Evolutionary conservation across 2,329 filamentous ascomycete species (phyloP), one percentile per base, ranked within the genome.

Genomic region (Escovopsis weberi): DNA sequence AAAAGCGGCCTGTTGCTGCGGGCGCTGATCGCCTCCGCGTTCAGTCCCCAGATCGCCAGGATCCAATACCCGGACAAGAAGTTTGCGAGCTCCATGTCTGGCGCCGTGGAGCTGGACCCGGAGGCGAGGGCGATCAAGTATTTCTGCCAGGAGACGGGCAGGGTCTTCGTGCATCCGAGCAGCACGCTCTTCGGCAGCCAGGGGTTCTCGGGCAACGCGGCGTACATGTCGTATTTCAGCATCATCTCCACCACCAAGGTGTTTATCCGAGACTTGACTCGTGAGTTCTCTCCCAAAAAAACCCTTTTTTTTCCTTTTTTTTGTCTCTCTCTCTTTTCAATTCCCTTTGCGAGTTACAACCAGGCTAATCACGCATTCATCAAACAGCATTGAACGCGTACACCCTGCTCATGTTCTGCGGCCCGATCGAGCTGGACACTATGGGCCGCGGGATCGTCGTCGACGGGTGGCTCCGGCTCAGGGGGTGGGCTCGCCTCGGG

Each of bases 1-100:
- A 45, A 51, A 55, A 19, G 45, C 49, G 6, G 58, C 15, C 60
- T 70, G 12, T 69, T 87, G 26, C 65, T 86, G 18, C 76, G 82
- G 19, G 82, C 81, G 1, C 64, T 87, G 23, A 74, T 85, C 26
- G 82, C 82, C 4, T 80, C 80, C 4, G 78, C 82, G 3, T 85
- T 86, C 59, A 75, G 78, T 28, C 91, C 91, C 0, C 89, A 96
- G 61, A 78, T 95, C 49, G 87, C 87, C 12, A 78, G 88, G 42
- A 94, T 98, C 56, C 82, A 87, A 50, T 85, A 95, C 51, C 91
- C 91, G 0, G 86, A 94, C 63, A 94, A 94, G 67, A 96, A 95
- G 61, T 98, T 93, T 60, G 84, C 85, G 11, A 78, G 80, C 33
- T 86, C 85, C 2, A 76, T 93, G 48, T 85, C 85, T 1, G 91